Evolutionary conservation across 306 rosid species (phyloP).

Genomic region (Fragaria iinumae): DNA sequence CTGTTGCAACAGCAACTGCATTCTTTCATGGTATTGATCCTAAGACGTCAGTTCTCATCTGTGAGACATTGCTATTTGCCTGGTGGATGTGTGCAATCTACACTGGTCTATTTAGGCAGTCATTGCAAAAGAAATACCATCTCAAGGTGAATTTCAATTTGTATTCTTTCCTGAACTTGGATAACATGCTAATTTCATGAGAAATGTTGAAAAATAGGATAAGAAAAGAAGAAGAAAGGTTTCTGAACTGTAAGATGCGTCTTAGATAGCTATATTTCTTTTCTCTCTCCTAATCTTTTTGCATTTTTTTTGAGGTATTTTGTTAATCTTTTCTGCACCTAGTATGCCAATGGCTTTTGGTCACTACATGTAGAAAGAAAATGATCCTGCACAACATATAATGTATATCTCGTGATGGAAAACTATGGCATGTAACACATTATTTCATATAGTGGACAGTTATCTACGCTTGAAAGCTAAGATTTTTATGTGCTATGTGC

Average conservation of each 20-base stretch:
- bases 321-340: background rate
- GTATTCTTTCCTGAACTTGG: background rate
- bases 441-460: background rate
- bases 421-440: background rate
- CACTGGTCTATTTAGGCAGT: slow-evolving; percentile 66
- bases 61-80: slow-evolving; percentile 55
- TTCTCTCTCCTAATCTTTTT: background rate
- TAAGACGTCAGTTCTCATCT: slow-evolving; percentile 57
- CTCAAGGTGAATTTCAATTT: slow-evolving; percentile 39
- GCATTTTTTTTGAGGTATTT: background rate
- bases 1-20: slow-evolving; percentile 52
- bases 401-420: background rate
- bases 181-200: background rate
- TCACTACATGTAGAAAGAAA: background rate
- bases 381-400: background rate
- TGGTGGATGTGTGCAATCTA: slow-evolving; percentile 91
- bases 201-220: background rate
- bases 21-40: slow-evolving; percentile 60
- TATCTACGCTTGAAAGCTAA: background rate
- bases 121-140: slow-evolving; percentile 70
- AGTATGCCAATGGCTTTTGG: background rate
- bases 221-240: background rate
- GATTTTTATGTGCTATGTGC: background rate
- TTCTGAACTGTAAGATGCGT: background rate
- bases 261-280: background rate